Base-by-base conservation (phyloP, 805 yeast species). In the Wickerhamomyces chaumierensis region DNA sequence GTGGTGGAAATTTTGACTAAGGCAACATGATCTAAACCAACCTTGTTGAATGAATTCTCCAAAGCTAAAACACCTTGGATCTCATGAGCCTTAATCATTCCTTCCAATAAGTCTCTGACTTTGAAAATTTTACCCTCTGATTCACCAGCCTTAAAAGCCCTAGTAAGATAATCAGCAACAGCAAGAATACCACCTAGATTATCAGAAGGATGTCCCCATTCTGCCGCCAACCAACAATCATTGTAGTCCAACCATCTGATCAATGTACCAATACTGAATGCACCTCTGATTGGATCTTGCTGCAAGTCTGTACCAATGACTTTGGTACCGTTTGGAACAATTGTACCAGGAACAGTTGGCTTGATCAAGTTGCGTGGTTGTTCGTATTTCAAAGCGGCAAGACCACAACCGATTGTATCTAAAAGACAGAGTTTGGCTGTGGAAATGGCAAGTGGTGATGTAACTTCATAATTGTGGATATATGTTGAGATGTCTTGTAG, bases 161-260 rank as follows among this genome's bases (percentile, higher is more conserved):
- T 63, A 38, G 75, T 68, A 40, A 68, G 61, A 59, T 71, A 64
- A 54, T 74, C 80, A 25, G 78, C 70, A 27, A 75, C 74, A 2
- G 80, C 75, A 13, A 74, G 53, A 41, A 74, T 72, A 37, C 76
- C 75, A 35, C 79, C 80, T 37, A 74, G 48, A 53, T 74, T 74
- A 49, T 74, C 81, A 25, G 76, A 69, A 18, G 80, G 81, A 53
- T 74, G 81, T 4, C 81, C 81, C 80, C 81, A 74, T 53, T 75
- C 80, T n/a, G 78, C 78, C 36, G 80, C 81, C 32, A 74, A 56
- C 80, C 80, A 74, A 55, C 80, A 74, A 51, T 74, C 80, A 44
- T 74, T 74, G 59, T 65, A 74, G 47, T 74, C 81, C 40, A 74
- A 56, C 80, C 80, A 74, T 41, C 81, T 63, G 48, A 74, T 71